Evolutionary conservation across 306 rosid species (phyloP), one percentile per base, ranked within the genome.

Genomic region (Cucumis melo): DNA sequence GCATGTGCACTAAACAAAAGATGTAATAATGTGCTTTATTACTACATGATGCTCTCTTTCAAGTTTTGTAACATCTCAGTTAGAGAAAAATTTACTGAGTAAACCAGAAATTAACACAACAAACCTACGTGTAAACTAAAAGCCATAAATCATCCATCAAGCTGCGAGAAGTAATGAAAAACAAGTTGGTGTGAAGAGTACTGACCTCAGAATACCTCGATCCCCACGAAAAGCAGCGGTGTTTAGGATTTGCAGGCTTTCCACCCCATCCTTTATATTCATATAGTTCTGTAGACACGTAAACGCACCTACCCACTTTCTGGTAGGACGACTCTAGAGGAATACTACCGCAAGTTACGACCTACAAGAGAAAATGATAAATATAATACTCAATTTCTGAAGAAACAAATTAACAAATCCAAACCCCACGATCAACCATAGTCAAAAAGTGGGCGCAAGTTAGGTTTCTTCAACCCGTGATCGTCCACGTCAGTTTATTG

Each of bases 341-440:
- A 84, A 95, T 95, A 79, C 99, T 95, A 78, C 99, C 98, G 74
- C 99, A 95, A 29, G 99, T 95, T 74, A 95, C 99, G 77, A 95
- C 97, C 99, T 95, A 82, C 88, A 85, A 12, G 77, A 78, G 81
- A 81, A 53, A 78, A 66, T 53, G 19, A 80, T 12, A 36, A 16
- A 65, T 32, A 74, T 55, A 21, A 51, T 51, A 48, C 71, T 41
- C 32, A 29, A 48, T 71, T 15, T 48, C 24, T 48, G 34, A 64
- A 82, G 53, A 75, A 66, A 27, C 53, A 46, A 24, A 54, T 20
- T 15, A 5, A 12, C 16, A 46, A 42, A 20, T 67, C 11, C 36
- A 42, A 67, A 67, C 53, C 15, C 2, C 56, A 39, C 15, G 17
- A 8, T 71, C 59, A 48, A 6, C 19, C 12, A 34, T 34, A 29